A percentile compares a stretch with the other conserved stretches of the same genome.
These are phyloP conservation scores for Colletotrichum phormii DNA, from an alignment of 2,329 filamentous ascomycete species.

Conservation along the genomic window DNA sequence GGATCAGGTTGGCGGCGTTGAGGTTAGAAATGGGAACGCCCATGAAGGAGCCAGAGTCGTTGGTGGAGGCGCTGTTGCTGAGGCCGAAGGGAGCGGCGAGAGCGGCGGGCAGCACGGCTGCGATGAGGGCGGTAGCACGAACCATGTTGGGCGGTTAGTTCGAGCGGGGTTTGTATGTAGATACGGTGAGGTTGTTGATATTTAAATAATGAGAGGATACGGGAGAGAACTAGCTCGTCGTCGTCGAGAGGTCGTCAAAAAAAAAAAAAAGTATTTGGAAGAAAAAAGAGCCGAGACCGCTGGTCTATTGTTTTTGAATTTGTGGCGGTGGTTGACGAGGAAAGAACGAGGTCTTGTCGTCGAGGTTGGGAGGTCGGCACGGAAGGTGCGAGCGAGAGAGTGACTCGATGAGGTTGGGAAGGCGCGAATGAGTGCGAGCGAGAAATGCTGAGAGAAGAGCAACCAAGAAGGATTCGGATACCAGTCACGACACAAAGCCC, in stretches of 20 bases:
- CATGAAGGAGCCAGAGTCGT: constrained; percentile 45
- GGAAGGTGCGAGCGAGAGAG: constrained; percentile 20
- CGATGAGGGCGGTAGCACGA: constrained; percentile 37
- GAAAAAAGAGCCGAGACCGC: constrained; percentile 32
- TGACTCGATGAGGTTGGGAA: constrained; percentile 15
- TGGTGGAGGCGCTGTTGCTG: constrained; percentile 28
- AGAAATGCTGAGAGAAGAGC: constrained; percentile 23
- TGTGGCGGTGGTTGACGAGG: constrained; percentile 16
- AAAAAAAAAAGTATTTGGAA: constrained; percentile 9
- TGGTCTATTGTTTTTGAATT: constrained; percentile 12
- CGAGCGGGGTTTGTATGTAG: background rate
- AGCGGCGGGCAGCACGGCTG: constrained; percentile 40
- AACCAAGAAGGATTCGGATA: constrained; percentile 32
- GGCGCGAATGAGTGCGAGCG: constrained; percentile 21
- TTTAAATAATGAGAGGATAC: constrained; percentile 25
- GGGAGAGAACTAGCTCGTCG: constrained; percentile 37
- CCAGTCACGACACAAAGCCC: constrained; percentile 35
- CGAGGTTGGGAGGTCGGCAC: constrained; percentile 12
- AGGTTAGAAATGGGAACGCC: constrained; percentile 63
- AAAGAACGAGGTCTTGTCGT: constrained; percentile 18
- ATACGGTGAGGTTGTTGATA: constrained; percentile 16
- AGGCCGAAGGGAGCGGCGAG: constrained; percentile 41
- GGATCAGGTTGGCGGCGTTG: constrained; percentile 59
- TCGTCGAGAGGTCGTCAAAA: constrained; percentile 23
- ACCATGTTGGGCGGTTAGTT: constrained; percentile 40